These are phyloP conservation scores for Arthrobotrys pseudoclavata DNA, from an alignment of 2,329 filamentous ascomycete species.

Conservation along the genomic window DNA sequence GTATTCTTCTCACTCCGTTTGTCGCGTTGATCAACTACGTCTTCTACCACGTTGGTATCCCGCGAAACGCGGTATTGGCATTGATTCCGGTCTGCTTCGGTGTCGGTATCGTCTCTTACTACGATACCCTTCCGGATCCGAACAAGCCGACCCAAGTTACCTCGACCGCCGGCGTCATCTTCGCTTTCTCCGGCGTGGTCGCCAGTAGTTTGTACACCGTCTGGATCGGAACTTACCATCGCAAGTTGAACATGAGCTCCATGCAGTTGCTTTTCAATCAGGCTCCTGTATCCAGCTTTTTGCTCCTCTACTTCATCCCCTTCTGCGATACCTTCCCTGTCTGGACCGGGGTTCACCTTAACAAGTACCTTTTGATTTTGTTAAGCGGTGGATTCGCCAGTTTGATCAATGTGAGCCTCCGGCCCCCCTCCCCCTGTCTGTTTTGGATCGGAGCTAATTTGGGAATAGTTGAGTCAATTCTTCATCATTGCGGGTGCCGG, in stretches of 20 bases:
- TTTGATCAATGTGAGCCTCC: constrained; percentile 72
- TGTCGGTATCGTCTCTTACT: constrained; percentile 77
- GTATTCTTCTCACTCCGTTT: constrained; percentile 76
- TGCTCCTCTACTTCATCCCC: constrained; percentile 76
- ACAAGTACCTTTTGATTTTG: constrained; percentile 72
- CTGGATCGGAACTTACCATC: constrained; percentile 77
- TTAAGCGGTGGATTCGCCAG: constrained; percentile 76
- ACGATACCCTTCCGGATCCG: constrained; percentile 72
- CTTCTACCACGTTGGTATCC: constrained; percentile 73
- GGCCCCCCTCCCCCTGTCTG: constrained; percentile 10
- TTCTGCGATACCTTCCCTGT: constrained; percentile 75
- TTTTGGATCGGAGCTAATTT: constrained; percentile 53
- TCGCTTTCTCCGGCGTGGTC: constrained; percentile 75
- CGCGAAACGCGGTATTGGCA: constrained; percentile 71
- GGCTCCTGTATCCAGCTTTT: constrained; percentile 74
- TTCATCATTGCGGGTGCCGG: constrained; percentile 74
- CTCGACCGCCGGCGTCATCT: constrained; percentile 73
- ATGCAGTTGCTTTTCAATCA: constrained; percentile 79
- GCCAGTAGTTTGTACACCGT: constrained; percentile 78
- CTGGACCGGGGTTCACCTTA: constrained; percentile 70
- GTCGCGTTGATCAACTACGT: constrained; percentile 76
- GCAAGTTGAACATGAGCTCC: constrained; percentile 76
- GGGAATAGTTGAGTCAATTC: constrained; percentile 68
- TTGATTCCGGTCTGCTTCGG: constrained; percentile 74
- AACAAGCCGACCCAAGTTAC: constrained; percentile 72